Base-by-base conservation (phyloP, 2,329 filamentous ascomycete genomes). In the Diaporthe ampelina region DNA sequence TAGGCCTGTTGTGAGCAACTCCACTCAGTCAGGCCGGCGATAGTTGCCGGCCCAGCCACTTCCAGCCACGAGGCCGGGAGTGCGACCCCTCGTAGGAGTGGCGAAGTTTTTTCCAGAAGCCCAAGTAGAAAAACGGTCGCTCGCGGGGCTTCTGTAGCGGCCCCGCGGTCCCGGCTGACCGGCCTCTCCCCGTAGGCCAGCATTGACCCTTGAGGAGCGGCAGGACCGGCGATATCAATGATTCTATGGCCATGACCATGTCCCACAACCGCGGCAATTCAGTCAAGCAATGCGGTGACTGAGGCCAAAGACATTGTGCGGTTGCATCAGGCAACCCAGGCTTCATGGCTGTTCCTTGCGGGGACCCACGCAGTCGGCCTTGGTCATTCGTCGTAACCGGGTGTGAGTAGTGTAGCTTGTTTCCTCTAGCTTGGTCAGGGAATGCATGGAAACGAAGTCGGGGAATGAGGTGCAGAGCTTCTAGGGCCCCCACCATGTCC, bases 271-370 rank as follows among this genome's bases (percentile, higher is more conserved):
- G 21, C 63, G 29, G 45, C 45, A 67, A 15, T 45, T 9, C 32
- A 26, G 32, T 68, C 52, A 35, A 68, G 63, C 48, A 68, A 40
- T 13, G 21, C 63, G n/a, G 48, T 40, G 48, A 52, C 45, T 68
- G 63, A 68, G 32, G n/a, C 24, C 48, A 17, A n/a, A 24, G 48
- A 54, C 32, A 21, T 24, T 63, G 57, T 52, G 57, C 59, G 70
- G 70, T 72, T 72, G 57, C 57, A 72, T 72, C 70, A 72, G 70
- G 70, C 70, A 72, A 8, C 43, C 32, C 45, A 29, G 45, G 35
- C 45, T 54, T 43, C 26, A 40, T 29, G 48, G 29, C 57, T 56
- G 70, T 48, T 56, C 37, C 70, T 6, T 71, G 43, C n/a, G n/a
- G 32, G 48, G 57, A 32, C 69, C 57, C 57, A 72, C 56, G 45